phyloP scores from a whole-genome alignment of 495 filamentous ascomycete genomes.

The Chaetomium cochliodes region DNA sequence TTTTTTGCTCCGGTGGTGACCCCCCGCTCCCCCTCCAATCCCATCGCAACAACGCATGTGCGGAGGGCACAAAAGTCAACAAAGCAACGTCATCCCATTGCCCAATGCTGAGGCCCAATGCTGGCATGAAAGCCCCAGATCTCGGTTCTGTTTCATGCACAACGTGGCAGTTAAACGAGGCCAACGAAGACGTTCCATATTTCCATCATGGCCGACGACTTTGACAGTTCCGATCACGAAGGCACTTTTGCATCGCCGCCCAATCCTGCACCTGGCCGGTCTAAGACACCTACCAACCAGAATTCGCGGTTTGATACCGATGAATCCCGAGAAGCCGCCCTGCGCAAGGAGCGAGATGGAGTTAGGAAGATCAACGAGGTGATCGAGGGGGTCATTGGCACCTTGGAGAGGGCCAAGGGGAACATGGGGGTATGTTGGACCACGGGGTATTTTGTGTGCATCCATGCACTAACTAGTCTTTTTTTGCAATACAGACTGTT shows the following conservation, averaged over 20 bases:
- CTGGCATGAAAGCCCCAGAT: neutral
- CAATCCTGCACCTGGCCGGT: conserved; percentile 32
- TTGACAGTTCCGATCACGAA: conserved; percentile 46
- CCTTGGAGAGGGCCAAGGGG: conserved; percentile 73
- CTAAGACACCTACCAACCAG: conserved; percentile 51
- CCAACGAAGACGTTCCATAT: neutral
- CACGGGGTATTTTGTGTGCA: neutral
- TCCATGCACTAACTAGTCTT: neutral
- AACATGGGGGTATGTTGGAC: conserved; percentile 77
- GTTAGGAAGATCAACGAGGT: conserved; percentile 82
- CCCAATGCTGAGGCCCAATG: neutral
- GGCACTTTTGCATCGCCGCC: conserved; percentile 69
- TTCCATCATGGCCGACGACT: conserved; percentile 30
- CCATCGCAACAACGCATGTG: conserved; percentile 20
- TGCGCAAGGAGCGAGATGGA: conserved; percentile 75
- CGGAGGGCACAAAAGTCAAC: conserved; percentile 10
- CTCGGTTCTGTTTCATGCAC: neutral
- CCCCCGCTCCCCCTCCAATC: conserved; percentile 29
- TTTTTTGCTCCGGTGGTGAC: too few species aligned
- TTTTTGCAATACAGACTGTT: conserved; percentile 60
- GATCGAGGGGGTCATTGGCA: conserved; percentile 78
- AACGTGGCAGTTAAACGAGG: neutral
- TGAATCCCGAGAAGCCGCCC: conserved; percentile 67
- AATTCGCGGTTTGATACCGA: conserved; percentile 63
- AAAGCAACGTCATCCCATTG: conserved; percentile 25